Conservation (phyloP, 139 green algal species). For the Tetraselmis chui region DNA sequence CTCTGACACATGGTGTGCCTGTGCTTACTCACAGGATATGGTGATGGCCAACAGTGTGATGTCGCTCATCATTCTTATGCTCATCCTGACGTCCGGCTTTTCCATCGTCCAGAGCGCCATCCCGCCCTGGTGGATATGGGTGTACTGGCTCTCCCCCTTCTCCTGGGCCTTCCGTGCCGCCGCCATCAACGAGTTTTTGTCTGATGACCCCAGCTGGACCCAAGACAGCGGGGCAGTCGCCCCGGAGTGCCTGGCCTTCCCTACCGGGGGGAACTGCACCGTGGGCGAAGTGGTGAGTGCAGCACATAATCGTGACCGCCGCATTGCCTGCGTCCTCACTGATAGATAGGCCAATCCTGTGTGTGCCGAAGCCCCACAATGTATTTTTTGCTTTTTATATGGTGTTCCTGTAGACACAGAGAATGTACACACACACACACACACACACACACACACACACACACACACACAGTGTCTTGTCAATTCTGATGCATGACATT, state of each 20-base stretch:
- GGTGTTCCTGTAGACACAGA: too few relatives aligned
- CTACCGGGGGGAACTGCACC: not conserved
- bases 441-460: not conserved
- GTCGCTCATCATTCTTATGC: conserved; percentile 1
- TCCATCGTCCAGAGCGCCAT: conserved; percentile 19
- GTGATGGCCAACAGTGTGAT: conserved; percentile 2
- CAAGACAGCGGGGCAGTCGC: not conserved
- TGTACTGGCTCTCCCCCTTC: conserved; percentile 26
- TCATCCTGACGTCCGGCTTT: conserved; percentile 21
- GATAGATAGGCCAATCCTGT: too few relatives aligned
- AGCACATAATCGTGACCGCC: too few relatives aligned
- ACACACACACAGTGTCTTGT: not conserved
- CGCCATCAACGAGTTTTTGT: conserved; percentile 31
- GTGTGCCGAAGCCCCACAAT: too few relatives aligned
- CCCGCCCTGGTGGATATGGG: conserved; percentile 29
- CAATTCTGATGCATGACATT: too few relatives aligned
- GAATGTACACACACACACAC: too few relatives aligned
- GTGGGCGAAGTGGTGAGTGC: not conserved
- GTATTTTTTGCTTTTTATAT: too few relatives aligned
- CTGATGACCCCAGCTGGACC: not conserved
- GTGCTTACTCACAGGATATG: too few relatives aligned
- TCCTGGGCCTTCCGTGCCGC: not conserved
- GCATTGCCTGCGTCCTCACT: too few relatives aligned
- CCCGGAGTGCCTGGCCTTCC: not conserved
- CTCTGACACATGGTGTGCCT: too few relatives aligned